A percentile compares a stretch with the other conserved stretches of the same genome.
Conservation (phyloP, 768 basidiomycete species). For the Mycena vitilis region DNA sequence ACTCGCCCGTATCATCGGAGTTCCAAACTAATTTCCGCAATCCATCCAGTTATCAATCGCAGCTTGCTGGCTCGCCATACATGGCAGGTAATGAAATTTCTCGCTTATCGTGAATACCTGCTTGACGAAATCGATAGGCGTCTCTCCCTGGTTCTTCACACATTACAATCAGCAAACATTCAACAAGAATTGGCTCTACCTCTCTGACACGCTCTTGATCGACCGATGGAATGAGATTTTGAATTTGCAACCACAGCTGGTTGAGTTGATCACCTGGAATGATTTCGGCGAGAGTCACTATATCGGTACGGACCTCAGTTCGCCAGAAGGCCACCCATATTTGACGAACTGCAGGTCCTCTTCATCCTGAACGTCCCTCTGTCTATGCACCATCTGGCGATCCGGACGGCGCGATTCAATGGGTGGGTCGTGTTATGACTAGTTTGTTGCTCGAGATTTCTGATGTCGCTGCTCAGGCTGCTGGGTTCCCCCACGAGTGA, state of each 20-base stretch:
- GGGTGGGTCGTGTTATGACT: neutral
- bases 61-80: slow-evolving; percentile 1
- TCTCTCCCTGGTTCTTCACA: slow-evolving; percentile 12
- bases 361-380: slow-evolving; percentile 3
- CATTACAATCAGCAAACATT: slow-evolving; percentile 4
- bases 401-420: slow-evolving; percentile 5
- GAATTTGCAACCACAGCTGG: slow-evolving; percentile 4
- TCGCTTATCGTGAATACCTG: neutral
- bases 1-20: neutral
- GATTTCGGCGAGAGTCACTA: slow-evolving; percentile 10
- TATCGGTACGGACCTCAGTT: slow-evolving; percentile 3
- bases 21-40: neutral
- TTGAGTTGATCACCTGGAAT: slow-evolving; percentile 11
- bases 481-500: too few relatives aligned
- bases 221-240: slow-evolving; percentile 8
- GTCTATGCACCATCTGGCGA: slow-evolving; percentile 7
- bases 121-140: neutral
- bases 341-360: neutral
- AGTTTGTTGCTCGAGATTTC: too few relatives aligned
- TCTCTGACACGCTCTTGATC: slow-evolving; percentile 11
- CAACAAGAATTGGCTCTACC: slow-evolving; percentile 11
- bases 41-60: slow-evolving; percentile 6
- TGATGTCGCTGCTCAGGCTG: too few relatives aligned
- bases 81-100: slow-evolving; percentile 1
- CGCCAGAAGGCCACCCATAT: too few relatives aligned